Evolutionary conservation across 306 rosid genomes (phyloP), one percentile per base, ranked within the genome.

Genomic region (Prunus armeniaca): DNA sequence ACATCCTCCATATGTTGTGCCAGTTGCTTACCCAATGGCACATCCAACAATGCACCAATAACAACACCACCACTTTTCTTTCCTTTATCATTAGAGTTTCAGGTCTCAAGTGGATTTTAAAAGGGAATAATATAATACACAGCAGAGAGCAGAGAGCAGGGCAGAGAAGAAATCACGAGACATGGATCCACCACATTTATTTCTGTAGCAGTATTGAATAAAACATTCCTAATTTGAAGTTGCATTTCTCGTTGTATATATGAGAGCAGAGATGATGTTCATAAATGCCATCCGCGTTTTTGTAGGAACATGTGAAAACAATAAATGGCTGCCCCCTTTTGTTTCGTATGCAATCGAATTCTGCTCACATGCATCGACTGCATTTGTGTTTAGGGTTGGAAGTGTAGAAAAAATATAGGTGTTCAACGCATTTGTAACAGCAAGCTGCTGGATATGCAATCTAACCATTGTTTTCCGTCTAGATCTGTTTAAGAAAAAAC

Each of bases 11-110:
- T 92, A 90, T 79, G 91, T 83, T 71, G 82, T 92, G 24, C 98
- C 99, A 51, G 91, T 95, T 76, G 99, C 99, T 79, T 92, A 95
- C 71, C 98, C 99, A 22, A 85, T 92, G 97, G 90, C 98, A 66
- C 96, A 97, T 73, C 97, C 99, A 41, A 81, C 98, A 78, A 88
- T 92, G 99, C 99, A 92, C 85, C 92, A 90, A 77, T 91, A 68
- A 79, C 86, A 54, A 15, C 68, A 12, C 61, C 45, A 15, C 28
- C 13, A 25, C 61, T 58, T 51, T 68, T 73, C 67, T 24, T 34
- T 58, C 34, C 2, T 61, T 22, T 65, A 38, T 69, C 17, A 22
- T 25, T 67, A 76, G 65, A 43, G 45, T 52, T 63, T 52, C 79
- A 34, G 38, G 67, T 65, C 49, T 65, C n/a, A 65, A 54, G 43